Conservation (phyloP, 1,284 basidiomycete genomes). For the Boletus semigastroideus region DNA sequence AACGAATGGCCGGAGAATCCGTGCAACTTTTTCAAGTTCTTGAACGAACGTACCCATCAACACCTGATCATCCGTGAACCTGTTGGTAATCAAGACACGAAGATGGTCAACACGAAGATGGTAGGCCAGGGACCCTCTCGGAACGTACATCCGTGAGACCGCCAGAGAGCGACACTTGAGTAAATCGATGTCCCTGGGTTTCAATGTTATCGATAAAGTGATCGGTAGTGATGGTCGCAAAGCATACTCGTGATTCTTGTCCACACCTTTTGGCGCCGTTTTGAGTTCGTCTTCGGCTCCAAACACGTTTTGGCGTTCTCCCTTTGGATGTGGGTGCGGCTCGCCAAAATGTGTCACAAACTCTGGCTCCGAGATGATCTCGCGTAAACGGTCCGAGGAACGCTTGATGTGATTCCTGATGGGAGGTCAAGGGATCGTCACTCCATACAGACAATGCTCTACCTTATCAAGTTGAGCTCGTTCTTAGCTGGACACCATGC, state of each 20-base stretch:
- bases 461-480: slow-evolving; percentile 76
- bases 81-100: slow-evolving; percentile 30
- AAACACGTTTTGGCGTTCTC: slow-evolving; percentile 71
- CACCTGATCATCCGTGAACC: slow-evolving; percentile 78
- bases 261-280: slow-evolving; percentile 84
- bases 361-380: slow-evolving; percentile 57
- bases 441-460: not conserved
- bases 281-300: slow-evolving; percentile 82
- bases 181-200: slow-evolving; percentile 76
- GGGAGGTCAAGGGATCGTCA: not conserved
- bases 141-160: slow-evolving; percentile 63
- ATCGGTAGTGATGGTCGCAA: not conserved
- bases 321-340: slow-evolving; percentile 59
- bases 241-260: slow-evolving; percentile 69
- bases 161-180: slow-evolving; percentile 80
- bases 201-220: not conserved
- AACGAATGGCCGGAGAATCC: slow-evolving; percentile 72
- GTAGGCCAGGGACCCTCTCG: not conserved
- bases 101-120: not conserved
- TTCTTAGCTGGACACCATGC: slow-evolving; percentile 83
- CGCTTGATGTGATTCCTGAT: slow-evolving; percentile 63
- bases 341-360: slow-evolving; percentile 78
- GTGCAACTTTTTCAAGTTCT: slow-evolving; percentile 53
- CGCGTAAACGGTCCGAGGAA: slow-evolving; percentile 63
- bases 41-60: slow-evolving; percentile 57